Evolutionary conservation across 2,329 filamentous ascomycete species (phyloP).

Genomic region (Tolypocladium paradoxum): DNA sequence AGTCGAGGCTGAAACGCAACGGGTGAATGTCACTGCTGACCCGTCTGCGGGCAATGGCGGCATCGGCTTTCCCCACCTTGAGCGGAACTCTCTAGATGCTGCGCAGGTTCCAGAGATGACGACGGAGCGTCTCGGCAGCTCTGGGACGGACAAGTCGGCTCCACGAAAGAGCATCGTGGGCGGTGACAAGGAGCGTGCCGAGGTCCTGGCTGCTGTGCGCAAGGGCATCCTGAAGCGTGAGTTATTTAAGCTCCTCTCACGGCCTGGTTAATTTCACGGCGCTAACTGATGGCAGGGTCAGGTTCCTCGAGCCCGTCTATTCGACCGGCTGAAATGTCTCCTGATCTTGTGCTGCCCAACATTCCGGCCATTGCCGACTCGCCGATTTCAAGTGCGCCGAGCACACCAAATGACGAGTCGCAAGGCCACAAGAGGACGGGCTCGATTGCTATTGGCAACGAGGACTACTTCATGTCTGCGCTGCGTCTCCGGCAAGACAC

Average conservation of each 20-base stretch:
- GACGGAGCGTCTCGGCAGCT: constrained; percentile 43
- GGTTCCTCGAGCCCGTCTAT: constrained; percentile 59
- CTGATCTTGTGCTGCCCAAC: constrained; percentile 46
- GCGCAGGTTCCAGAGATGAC: constrained; percentile 32
- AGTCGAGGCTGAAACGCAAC: constrained; percentile 83
- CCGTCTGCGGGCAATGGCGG: constrained; percentile 56
- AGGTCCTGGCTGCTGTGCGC: constrained; percentile 82
- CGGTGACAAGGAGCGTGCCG: constrained; percentile 79
- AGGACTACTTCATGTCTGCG: constrained; percentile 82
- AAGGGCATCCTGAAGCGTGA: constrained; percentile 93
- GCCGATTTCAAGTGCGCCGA: constrained; percentile 74
- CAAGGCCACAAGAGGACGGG: constrained; percentile 56
- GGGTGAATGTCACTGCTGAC: constrained; percentile 64
- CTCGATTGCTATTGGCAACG: constrained; percentile 63
- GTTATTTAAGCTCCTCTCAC: constrained; percentile 5
- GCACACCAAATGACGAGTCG: constrained; percentile 73
- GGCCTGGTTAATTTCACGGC: background rate
- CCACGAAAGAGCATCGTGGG: constrained; percentile 83
- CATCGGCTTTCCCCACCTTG: constrained; percentile 74
- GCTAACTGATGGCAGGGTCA: constrained; percentile 17
- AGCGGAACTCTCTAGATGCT: constrained; percentile 70
- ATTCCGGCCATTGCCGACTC: constrained; percentile 62
- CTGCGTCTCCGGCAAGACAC: constrained; percentile 64
- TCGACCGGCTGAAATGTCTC: constrained; percentile 46
- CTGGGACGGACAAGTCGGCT: constrained; percentile 48